Evolutionary conservation across 352 stramenopile genomes (phyloP).

Genomic region (Globisporangium middletonii): DNA sequence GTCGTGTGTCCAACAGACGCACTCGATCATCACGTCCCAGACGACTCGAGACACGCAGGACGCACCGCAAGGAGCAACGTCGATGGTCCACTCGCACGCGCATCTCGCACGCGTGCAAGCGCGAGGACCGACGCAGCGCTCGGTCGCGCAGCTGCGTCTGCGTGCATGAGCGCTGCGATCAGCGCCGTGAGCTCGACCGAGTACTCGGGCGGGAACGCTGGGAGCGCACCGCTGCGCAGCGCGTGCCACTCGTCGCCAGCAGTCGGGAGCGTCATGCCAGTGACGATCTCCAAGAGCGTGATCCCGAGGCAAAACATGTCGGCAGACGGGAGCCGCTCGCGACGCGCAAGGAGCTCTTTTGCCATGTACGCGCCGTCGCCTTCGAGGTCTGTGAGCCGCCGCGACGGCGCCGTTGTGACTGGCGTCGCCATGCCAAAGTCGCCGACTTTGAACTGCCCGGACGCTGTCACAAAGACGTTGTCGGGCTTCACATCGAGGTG

Average conservation of each 20-base stretch:
- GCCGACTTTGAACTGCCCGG: slow-evolving; percentile 74
- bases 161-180: slow-evolving; percentile 26
- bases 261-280: slow-evolving; percentile 31
- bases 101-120: slow-evolving; percentile 1
- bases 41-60: not conserved
- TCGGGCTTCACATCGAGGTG: slow-evolving; percentile 96
- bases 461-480: slow-evolving; percentile 90
- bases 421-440: slow-evolving; percentile 92
- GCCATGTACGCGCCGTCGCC: slow-evolving; percentile 93
- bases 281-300: slow-evolving; percentile 57
- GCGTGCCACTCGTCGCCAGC: slow-evolving; percentile 62
- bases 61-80: slow-evolving; percentile 1
- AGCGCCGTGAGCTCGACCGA: slow-evolving; percentile 30
- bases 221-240: slow-evolving; percentile 48
- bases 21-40: not conserved
- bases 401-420: slow-evolving; percentile 22
- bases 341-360: slow-evolving; percentile 81
- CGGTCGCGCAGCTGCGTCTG: slow-evolving; percentile 1
- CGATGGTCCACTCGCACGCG: not conserved
- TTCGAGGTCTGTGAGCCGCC: slow-evolving; percentile 69
- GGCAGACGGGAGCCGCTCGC: slow-evolving; percentile 53
- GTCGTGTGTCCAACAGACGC: not conserved
- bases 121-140: slow-evolving; percentile 1
- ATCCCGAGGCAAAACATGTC: slow-evolving; percentile 96
- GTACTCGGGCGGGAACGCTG: slow-evolving; percentile 35